Base-by-base conservation (phyloP, 441 rosid genomes). In the Syzygium malaccense region DNA sequence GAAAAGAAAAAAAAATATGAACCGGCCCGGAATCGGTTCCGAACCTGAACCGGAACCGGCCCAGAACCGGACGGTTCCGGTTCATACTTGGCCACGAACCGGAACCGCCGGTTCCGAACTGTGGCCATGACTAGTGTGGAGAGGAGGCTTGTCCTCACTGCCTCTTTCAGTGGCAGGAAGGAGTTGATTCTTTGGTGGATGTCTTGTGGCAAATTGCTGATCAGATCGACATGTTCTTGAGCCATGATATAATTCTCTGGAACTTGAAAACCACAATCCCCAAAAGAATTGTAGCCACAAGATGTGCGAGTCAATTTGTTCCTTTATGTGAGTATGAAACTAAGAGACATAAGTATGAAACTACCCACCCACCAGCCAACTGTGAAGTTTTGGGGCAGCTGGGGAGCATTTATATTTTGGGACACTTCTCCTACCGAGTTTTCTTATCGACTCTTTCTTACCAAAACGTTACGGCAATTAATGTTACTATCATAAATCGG, bases 131-230 rank as follows among this genome's bases (percentile, higher is more conserved):
- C n/a, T n/a, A n/a, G 33, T 18, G 41, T n/a, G 30, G 90, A 88
- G 19, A 88, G 87, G 13, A 88, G 28, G 86, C 75, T 41, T 7
- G 90, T 86, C 26, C 48, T n/a, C 55, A 86, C 26, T 2, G 56
- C 90, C 53, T 75, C 90, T 19, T 66, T n/a, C 8, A 86, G 86
- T 12, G 90, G 86, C 51, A 88, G n/a, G 30, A 66, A 71, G 45
- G 87, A 88, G 85, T 33, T 13, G 85, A 88, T 56, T 33, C 32
- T 86, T 55, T 30, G 85, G 71, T 86, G 88, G 66, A 56, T 86
- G 62, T 88, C 90, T 11, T 37, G 54, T 6, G 90, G 90, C 64
- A 88, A 86, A 64, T 32, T 20, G 88, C 85, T 68, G 53, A 88
- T 71, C 30, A 56, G 55, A 79, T 86, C 85, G 17, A 56, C 18